phyloP scores from a whole-genome alignment of 208 protist genomes.

The Crithidia thermophila region DNA sequence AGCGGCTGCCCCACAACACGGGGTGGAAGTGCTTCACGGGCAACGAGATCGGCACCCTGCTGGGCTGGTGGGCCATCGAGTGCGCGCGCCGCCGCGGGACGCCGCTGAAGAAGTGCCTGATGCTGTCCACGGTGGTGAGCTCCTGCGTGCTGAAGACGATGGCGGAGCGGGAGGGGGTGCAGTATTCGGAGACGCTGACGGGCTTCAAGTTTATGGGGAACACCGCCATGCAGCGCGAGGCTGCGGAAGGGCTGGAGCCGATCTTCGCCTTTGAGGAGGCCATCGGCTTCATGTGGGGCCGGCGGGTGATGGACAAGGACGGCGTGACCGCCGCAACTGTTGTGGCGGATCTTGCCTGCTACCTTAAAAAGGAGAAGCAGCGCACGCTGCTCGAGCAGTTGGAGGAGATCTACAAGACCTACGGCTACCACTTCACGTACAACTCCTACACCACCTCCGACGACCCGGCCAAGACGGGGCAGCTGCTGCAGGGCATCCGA shows the following conservation, averaged over 20 bases:
- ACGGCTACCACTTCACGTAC: constrained; percentile 91
- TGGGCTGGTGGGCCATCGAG: constrained; percentile 95
- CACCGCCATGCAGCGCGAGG: constrained; percentile 55
- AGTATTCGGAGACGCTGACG: constrained; percentile 95
- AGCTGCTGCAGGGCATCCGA: constrained; percentile 87
- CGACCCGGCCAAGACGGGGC: constrained; percentile 71
- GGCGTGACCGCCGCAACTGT: constrained; percentile 94
- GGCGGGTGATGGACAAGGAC: constrained; percentile 97
- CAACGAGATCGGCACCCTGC: constrained; percentile 97
- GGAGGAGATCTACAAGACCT: constrained; percentile 69
- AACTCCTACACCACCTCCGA: constrained; percentile 95
- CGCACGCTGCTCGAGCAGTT: constrained; percentile 50
- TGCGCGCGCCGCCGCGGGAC: constrained; percentile 45
- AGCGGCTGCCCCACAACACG: constrained; percentile 47
- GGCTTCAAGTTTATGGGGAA: constrained; percentile 99
- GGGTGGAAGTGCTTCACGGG: constrained; percentile 97
- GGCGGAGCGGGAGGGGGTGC: constrained; percentile 90
- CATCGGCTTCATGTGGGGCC: constrained; percentile 96
- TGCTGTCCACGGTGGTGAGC: constrained; percentile 87
- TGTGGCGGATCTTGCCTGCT: constrained; percentile 91
- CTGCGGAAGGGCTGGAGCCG: constrained; percentile 16
- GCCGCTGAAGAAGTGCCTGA: constrained; percentile 46
- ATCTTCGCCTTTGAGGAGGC: constrained; percentile 97
- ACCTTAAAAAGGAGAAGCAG: constrained; percentile 55
- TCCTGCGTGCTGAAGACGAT: constrained; percentile 92